These are phyloP conservation scores for Skeletonema marinoi DNA, from an alignment of 108 stramenopile genomes.

Conservation along the genomic window DNA sequence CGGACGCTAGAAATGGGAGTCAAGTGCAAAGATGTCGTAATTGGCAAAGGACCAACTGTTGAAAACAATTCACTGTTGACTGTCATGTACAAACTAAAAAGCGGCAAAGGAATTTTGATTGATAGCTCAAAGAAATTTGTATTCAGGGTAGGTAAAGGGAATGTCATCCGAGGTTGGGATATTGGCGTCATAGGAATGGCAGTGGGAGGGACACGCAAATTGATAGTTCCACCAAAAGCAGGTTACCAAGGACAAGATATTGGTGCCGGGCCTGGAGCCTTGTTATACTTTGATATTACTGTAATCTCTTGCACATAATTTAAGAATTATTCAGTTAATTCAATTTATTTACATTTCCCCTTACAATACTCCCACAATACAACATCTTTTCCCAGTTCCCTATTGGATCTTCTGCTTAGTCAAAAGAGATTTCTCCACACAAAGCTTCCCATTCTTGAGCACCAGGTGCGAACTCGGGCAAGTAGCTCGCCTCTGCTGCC, in stretches of 20 bases:
- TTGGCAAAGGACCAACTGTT: constrained; percentile 43
- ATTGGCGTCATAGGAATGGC: constrained; percentile 69
- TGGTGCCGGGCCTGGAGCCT: constrained; percentile 52
- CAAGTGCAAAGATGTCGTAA: constrained; percentile 43
- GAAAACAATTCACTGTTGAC: constrained; percentile 37
- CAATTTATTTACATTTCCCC: background rate
- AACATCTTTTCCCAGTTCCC: too few relatives aligned
- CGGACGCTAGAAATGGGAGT: constrained; percentile 38
- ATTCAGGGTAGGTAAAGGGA: constrained; percentile 56
- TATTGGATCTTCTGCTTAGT: background rate
- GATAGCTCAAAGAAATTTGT: constrained; percentile 49
- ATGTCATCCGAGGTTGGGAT: constrained; percentile 79
- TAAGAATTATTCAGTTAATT: background rate
- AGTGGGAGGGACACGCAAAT: constrained; percentile 66
- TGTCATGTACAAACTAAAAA: constrained; percentile 38
- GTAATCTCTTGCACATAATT: constrained; percentile 7
- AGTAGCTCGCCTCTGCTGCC: constrained; percentile 45
- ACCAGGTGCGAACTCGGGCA: constrained; percentile 65
- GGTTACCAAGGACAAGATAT: constrained; percentile 71
- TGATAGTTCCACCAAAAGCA: constrained; percentile 74
- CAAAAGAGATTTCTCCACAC: constrained; percentile 20
- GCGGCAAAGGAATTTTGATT: constrained; percentile 41
- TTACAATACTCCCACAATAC: background rate
- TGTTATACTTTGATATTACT: constrained; percentile 59
- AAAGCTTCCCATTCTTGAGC: constrained; percentile 66